Evolutionary conservation across 768 basidiomycete genomes (phyloP).

Genomic region (Sutorius australiensis): DNA sequence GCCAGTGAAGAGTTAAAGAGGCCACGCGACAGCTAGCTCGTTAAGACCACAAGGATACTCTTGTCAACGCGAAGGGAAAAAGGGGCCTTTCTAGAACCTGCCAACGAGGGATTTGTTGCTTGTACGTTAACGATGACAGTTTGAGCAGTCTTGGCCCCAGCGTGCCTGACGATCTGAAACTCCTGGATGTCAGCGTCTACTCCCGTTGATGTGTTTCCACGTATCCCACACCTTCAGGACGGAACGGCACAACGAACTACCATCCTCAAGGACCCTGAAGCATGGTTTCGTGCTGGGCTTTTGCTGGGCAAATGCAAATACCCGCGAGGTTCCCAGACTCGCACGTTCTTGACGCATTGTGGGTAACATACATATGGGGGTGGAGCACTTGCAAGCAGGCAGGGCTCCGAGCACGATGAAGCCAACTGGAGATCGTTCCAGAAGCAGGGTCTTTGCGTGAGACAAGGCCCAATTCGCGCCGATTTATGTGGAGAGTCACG

Average conservation of each 20-base stretch:
- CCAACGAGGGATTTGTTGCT: too few species aligned
- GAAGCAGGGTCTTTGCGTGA: slow-evolving; percentile 85
- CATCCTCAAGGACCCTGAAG: slow-evolving; percentile 89
- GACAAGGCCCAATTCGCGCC: slow-evolving; percentile 92
- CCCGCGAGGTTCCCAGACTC: slow-evolving; percentile 61
- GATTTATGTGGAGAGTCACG: slow-evolving; percentile 81
- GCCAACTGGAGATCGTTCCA: slow-evolving; percentile 88
- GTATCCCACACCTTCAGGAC: slow-evolving; percentile 89
- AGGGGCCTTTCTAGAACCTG: too few species aligned
- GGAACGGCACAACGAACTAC: slow-evolving; percentile 93
- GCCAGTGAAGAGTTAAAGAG: too few species aligned
- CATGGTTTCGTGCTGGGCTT: slow-evolving; percentile 93
- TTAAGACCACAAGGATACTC: too few species aligned
- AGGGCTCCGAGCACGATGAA: slow-evolving; percentile 90
- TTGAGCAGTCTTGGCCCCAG: slow-evolving; percentile 94
- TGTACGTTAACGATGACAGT: slow-evolving; percentile 64
- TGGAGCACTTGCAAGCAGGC: slow-evolving; percentile 85
- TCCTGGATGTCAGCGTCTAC: slow-evolving; percentile 88
- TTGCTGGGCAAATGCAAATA: slow-evolving; percentile 88
- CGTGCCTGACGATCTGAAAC: slow-evolving; percentile 89
- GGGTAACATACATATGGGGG: slow-evolving; percentile 89
- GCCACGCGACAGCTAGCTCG: too few species aligned
- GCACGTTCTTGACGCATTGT: slow-evolving; percentile 94
- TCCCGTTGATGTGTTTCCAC: slow-evolving; percentile 76
- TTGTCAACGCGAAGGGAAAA: too few species aligned